Percentiles rank a stretch among this genome's conserved stretches.
phyloP scores from a whole-genome alignment of 148 eudicot species.

The Rhododendron ferrugineum region DNA sequence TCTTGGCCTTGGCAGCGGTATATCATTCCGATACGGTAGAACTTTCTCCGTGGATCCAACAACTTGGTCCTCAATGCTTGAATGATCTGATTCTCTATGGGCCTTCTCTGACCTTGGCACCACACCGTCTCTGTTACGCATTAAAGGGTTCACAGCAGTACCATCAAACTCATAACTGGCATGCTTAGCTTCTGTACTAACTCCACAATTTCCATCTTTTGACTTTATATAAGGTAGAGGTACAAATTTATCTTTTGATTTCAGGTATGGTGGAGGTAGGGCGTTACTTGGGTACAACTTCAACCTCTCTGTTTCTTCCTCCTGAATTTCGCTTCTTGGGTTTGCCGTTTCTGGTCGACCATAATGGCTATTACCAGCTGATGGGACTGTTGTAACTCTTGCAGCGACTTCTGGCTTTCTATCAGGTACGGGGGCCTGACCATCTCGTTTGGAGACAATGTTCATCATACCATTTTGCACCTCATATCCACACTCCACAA shows the following conservation, averaged over 20 bases:
- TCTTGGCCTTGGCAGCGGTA: conserved; percentile 59
- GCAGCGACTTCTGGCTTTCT: conserved; percentile 27
- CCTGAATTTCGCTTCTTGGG: conserved; percentile 22
- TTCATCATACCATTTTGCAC: conserved; percentile 14
- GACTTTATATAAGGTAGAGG: conserved; percentile 79
- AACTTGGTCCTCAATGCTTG: conserved; percentile 13
- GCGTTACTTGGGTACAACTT: conserved; percentile 35
- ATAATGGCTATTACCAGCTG: conserved; percentile 17
- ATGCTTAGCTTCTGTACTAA: conserved; percentile 18
- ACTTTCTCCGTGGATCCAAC: conserved; percentile 28
- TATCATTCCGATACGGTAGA: conserved; percentile 35
- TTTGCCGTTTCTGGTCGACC: conserved; percentile 22
- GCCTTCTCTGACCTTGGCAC: conserved; percentile 27
- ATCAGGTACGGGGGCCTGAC: conserved; percentile 11
- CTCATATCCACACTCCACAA: conserved; percentile 21
- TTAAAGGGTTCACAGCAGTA: conserved; percentile 24
- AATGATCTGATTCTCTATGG: conserved; percentile 20
- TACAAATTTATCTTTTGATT: conserved; percentile 32
- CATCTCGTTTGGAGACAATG: conserved; percentile 21
- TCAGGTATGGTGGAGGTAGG: conserved; percentile 47
- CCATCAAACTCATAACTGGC: conserved; percentile 11
- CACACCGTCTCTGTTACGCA: conserved; percentile 14
- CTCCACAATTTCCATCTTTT: conserved; percentile 32
- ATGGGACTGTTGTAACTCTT: conserved; percentile 9
- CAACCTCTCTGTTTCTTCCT: conserved; percentile 35